These are phyloP conservation scores for Nasturtium officinale DNA, from an alignment of 345 rosid genomes.

Conservation along the genomic window DNA sequence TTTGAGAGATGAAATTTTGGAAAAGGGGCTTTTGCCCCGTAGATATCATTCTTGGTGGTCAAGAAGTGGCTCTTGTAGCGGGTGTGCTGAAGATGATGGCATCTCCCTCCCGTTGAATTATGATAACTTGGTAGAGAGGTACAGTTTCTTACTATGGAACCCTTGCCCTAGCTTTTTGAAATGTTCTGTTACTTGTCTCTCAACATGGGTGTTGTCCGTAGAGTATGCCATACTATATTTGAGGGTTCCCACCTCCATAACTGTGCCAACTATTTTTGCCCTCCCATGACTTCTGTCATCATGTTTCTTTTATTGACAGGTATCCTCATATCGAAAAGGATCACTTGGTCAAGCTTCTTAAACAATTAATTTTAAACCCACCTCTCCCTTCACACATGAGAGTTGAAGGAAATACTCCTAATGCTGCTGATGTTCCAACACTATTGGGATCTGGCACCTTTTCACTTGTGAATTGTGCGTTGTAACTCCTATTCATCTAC, in stretches of 20 bases:
- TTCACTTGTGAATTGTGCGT: constrained; percentile 85
- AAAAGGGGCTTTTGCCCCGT: constrained; percentile 86
- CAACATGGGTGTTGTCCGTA: not conserved
- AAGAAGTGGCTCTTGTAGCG: constrained; percentile 60
- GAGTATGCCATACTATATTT: not conserved
- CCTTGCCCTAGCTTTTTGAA: constrained; percentile 1
- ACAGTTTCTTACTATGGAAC: constrained; percentile 20
- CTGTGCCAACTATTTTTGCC: constrained; percentile 11
- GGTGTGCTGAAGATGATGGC: constrained; percentile 63
- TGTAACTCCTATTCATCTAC: constrained; percentile 27
- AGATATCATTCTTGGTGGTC: constrained; percentile 96
- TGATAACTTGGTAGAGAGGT: constrained; percentile 74
- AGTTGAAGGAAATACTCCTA: constrained; percentile 55
- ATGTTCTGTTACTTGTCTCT: constrained; percentile 7
- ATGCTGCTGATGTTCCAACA: constrained; percentile 92
- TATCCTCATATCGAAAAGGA: constrained; percentile 78
- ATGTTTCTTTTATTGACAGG: constrained; percentile 52
- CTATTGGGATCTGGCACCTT: constrained; percentile 83
- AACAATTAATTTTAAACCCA: constrained; percentile 62
- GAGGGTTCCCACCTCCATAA: constrained; percentile 9
- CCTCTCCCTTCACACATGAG: constrained; percentile 50
- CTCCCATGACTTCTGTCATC: constrained; percentile 31
- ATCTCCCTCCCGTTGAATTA: constrained; percentile 78
- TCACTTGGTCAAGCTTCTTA: constrained; percentile 94
- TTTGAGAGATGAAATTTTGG: constrained; percentile 72